phyloP scores from a whole-genome alignment of 805 yeast species.

The Candida dendrica region DNA sequence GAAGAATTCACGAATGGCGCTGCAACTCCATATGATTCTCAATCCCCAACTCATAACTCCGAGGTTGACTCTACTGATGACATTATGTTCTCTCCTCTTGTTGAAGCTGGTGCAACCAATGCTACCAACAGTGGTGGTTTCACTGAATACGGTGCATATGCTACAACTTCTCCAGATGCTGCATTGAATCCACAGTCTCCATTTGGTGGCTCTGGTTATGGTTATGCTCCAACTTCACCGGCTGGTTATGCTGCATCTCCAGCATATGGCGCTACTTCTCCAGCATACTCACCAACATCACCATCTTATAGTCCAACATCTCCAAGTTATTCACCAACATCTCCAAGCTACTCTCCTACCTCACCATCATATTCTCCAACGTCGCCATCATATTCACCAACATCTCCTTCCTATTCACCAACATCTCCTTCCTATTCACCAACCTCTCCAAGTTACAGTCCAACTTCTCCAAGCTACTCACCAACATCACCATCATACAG shows the following conservation, averaged over 20 bases:
- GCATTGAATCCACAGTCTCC: slow-evolving; percentile 40
- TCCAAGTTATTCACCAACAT: slow-evolving; percentile 57
- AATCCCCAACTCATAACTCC: slow-evolving; percentile 53
- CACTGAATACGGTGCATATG: slow-evolving; percentile 52
- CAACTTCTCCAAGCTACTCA: slow-evolving; percentile 62
- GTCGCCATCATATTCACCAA: slow-evolving; percentile 73
- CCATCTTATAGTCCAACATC: slow-evolving; percentile 53
- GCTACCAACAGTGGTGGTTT: slow-evolving; percentile 75
- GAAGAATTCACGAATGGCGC: slow-evolving; percentile 52
- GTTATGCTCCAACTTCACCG: slow-evolving; percentile 42
- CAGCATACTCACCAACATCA: slow-evolving; percentile 65
- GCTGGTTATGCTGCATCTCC: slow-evolving; percentile 48
- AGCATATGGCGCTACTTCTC: slow-evolving; percentile 61
- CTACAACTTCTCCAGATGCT: slow-evolving; percentile 58
- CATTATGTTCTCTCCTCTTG: slow-evolving; percentile 88
- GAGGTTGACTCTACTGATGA: slow-evolving; percentile 60
- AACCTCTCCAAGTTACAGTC: slow-evolving; percentile 66
- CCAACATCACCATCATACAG: slow-evolving; percentile 68
- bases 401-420: slow-evolving; percentile 65
- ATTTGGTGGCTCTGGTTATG: slow-evolving; percentile 27
- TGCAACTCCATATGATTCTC: slow-evolving; percentile 82
- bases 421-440: slow-evolving; percentile 68
- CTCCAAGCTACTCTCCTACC: slow-evolving; percentile 69
- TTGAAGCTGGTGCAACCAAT: slow-evolving; percentile 74
- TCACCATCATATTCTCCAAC: slow-evolving; percentile 72